phyloP scores from a whole-genome alignment of 75 land plant genomes.

The Larix kaempferi region DNA sequence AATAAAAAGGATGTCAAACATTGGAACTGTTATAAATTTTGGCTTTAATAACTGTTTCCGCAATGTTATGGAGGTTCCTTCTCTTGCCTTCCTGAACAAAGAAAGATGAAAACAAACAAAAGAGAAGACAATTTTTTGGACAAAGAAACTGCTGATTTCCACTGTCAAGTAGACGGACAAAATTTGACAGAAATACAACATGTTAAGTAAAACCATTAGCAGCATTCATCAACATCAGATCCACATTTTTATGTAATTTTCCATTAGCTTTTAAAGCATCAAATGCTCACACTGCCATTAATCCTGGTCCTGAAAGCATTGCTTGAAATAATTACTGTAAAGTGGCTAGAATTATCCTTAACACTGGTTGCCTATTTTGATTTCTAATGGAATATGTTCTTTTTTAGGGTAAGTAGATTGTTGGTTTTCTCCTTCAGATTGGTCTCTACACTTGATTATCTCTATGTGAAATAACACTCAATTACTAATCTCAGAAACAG shows the following conservation, averaged over 20 bases:
- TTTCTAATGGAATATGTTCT: neutral
- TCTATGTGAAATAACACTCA: neutral
- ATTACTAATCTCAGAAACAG: neutral
- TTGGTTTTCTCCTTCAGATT: neutral
- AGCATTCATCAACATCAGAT: neutral
- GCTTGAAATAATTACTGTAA: neutral
- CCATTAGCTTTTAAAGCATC: neutral
- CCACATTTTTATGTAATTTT: neutral
- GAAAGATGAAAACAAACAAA: no score
- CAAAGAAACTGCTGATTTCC: neutral
- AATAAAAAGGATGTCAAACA: neutral
- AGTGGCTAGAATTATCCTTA: neutral
- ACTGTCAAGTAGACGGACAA: neutral
- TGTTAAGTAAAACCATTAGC: neutral
- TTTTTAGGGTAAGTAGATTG: neutral
- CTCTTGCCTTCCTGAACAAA: neutral
- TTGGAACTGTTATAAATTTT: neutral
- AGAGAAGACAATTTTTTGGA: no score
- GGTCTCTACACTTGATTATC: neutral
- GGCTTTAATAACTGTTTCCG: neutral
- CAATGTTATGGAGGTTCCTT: no score
- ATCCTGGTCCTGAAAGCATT: neutral
- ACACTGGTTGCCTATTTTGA: neutral
- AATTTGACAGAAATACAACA: neutral
- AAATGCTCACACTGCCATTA: neutral